Evolutionary conservation across 495 filamentous ascomycete species (phyloP).

Genomic region (Tuber melanosporum): DNA sequence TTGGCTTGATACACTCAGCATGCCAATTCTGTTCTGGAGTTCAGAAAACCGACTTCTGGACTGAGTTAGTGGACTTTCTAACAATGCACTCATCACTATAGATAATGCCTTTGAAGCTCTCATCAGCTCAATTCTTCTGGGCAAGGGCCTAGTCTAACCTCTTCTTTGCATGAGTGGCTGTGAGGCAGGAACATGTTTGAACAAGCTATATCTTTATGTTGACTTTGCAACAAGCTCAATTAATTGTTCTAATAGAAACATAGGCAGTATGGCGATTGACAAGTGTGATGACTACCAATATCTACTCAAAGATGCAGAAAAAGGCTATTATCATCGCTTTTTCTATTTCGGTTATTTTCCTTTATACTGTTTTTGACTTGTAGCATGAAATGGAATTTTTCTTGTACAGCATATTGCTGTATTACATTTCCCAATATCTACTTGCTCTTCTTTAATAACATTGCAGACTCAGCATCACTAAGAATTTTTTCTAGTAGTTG

Average conservation of each 20-base stretch:
- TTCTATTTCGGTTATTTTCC: conserved; percentile 6
- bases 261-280: background rate
- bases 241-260: background rate
- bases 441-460: too few species aligned
- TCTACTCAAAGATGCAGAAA: conserved; percentile 1
- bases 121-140: too few species aligned
- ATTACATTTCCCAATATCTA: too few species aligned
- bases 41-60: conserved; percentile 8
- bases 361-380: conserved; percentile 2
- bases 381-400: too few species aligned
- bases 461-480: too few species aligned
- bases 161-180: too few species aligned
- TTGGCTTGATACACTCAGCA: background rate
- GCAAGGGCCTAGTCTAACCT: too few species aligned
- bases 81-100: too few species aligned
- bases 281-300: conserved; percentile 1
- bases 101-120: too few species aligned
- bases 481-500: too few species aligned
- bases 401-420: too few species aligned
- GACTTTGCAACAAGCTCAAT: background rate
- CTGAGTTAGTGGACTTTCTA: too few species aligned
- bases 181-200: background rate
- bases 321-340: conserved; percentile 15
- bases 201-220: conserved; percentile 6
- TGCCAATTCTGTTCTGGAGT: conserved; percentile 14